A percentile compares a stretch with the other conserved stretches of the same genome.
Evolutionary conservation across 345 rosid species (phyloP).

Genomic region (Pistacia vera): DNA sequence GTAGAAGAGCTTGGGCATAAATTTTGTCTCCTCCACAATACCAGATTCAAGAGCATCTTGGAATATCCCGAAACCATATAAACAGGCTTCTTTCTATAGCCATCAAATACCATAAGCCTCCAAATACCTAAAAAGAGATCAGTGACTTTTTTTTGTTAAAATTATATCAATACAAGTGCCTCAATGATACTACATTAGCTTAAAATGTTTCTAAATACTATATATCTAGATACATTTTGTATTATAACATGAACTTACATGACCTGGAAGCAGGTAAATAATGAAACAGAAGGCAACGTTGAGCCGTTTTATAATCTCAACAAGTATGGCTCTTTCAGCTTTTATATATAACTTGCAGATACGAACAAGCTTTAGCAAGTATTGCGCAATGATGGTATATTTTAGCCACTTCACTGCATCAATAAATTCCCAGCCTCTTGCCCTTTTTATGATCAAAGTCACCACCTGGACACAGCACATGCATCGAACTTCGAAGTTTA

Average conservation of each 20-base stretch:
- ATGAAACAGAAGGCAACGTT: constrained; percentile 84
- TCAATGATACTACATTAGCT: no score
- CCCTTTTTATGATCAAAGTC: no score
- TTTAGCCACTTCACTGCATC: constrained; percentile 59
- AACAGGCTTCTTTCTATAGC: constrained; percentile 2
- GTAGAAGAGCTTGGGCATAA: neutral
- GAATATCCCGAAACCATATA: constrained; percentile 3
- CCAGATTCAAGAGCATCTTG: neutral
- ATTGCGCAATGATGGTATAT: constrained; percentile 68
- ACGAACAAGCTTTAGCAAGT: constrained; percentile 67
- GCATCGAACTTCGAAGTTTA: no score
- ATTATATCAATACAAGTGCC: no score
- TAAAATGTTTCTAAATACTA: no score
- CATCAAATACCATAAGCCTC: neutral
- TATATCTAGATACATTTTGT: neutral
- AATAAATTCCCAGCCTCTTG: no score
- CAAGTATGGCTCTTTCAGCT: constrained; percentile 44
- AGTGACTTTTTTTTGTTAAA: no score
- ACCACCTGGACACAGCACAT: no score
- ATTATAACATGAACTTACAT: constrained; percentile 41
- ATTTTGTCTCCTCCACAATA: neutral
- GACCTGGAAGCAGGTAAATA: constrained; percentile 90
- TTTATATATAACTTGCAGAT: constrained; percentile 52
- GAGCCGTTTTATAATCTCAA: constrained; percentile 41
- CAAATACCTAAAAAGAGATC: neutral